Evolutionary conservation across 257 asterid genomes (phyloP).

Genomic region (Salvia splendens): DNA sequence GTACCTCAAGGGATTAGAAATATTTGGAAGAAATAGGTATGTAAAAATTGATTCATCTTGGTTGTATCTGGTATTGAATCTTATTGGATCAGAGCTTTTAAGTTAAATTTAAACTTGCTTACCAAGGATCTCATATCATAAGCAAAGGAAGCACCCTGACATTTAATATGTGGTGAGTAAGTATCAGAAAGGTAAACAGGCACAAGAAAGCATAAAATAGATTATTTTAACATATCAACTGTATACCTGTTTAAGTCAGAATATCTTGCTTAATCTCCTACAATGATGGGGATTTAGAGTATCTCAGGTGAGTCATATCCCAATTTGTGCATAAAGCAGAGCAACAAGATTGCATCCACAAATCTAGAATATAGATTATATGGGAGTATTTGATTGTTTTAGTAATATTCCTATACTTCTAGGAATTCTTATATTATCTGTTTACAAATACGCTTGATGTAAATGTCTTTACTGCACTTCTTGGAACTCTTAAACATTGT

Average conservation of each 20-base stretch:
- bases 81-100: neutral
- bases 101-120: constrained; percentile 1
- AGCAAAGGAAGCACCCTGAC: constrained; percentile 22
- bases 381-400: neutral
- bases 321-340: neutral
- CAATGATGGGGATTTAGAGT: neutral
- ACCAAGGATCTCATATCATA: neutral
- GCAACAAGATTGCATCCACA: constrained; percentile 1
- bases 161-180: neutral
- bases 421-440: neutral
- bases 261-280: neutral
- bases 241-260: constrained; percentile 3
- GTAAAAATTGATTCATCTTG: constrained; percentile 11
- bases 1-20: constrained; percentile 82
- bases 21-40: constrained; percentile 94
- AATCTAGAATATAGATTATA: constrained; percentile 1
- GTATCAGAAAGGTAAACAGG: constrained; percentile 1
- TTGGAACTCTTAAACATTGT: neutral
- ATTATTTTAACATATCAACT: neutral
- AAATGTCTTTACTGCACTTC: neutral
- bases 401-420: neutral
- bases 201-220: neutral
- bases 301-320: neutral
- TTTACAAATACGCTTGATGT: neutral
- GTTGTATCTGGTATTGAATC: constrained; percentile 18